Evolutionary conservation across 2,329 filamentous ascomycete genomes (phyloP), one percentile per base, ranked within the genome.

Genomic region (Cladosporium colombiae): DNA sequence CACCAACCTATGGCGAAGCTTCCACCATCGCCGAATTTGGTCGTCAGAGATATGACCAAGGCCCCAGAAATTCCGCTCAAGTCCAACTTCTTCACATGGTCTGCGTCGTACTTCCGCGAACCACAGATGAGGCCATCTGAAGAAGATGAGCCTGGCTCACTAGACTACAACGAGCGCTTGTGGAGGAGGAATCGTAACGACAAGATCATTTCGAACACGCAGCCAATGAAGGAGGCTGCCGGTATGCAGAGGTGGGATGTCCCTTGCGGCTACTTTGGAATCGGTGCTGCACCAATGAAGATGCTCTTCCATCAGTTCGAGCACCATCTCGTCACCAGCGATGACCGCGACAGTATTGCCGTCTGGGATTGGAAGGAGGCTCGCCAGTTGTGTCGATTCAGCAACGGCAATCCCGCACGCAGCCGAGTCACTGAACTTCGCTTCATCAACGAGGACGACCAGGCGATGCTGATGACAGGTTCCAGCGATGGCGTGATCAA

Each of bases 241-340:
- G 91, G 92, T 14, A 91, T 85, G 64, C 91, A 92, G 73, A 90
- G 89, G 72, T 99, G 95, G 94, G 93, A 92, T 72, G 89, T 90
- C 67, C 89, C 91, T 52, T 84, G 89, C 57, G 90, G 91, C 21
- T 90, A 96, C 68, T 88, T 97, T 75, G 93, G 94, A 74, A 98
- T 97, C 71, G 88, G 89, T 33, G 91, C 90, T 35, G 95, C 97
- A 76, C 94, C 95, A 0, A 88, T 89, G 69, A 96, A 93, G 80
- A 91, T 99, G 89, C 91, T 91, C 5, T 97, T 98, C 77, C 95
- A 99, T 79, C 95, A 99, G 76, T 99, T 97, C 72, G 95, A 99
- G 76, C 91, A 97, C 74, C 93, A 98, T 75, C 85, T 99, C 23
- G 92, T 95, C 1, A 92, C 97, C 14, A 92, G 93, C 14, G 95